Evolutionary conservation across 2,329 filamentous ascomycete genomes (phyloP).

Genomic region (Hymenoscyphus occultus): DNA sequence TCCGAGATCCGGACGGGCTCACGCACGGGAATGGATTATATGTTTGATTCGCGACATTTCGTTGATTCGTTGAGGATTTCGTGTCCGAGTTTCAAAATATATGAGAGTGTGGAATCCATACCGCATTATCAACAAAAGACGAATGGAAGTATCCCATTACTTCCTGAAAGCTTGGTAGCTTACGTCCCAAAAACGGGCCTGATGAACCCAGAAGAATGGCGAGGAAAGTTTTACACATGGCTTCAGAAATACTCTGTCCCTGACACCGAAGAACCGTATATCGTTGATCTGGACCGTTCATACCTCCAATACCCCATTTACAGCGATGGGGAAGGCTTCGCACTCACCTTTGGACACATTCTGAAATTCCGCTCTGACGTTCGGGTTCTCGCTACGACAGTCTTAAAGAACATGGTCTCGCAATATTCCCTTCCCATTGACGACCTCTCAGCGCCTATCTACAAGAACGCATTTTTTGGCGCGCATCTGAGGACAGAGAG

Average conservation of each 20-base stretch:
- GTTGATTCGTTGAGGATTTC: slow-evolving; percentile 26
- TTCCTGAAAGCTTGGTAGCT: slow-evolving; percentile 26
- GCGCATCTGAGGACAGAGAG: slow-evolving; percentile 31
- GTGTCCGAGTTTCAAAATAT: slow-evolving; percentile 29
- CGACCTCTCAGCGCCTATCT: slow-evolving; percentile 11
- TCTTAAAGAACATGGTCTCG: slow-evolving; percentile 16
- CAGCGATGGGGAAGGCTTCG: slow-evolving; percentile 23
- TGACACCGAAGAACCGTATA: slow-evolving; percentile 13
- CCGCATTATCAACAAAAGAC: slow-evolving; percentile 7
- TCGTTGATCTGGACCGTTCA: slow-evolving; percentile 25
- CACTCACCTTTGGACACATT: slow-evolving; percentile 24
- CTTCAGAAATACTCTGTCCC: slow-evolving; percentile 19
- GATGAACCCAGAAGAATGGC: slow-evolving; percentile 28
- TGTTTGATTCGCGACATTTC: slow-evolving; percentile 32
- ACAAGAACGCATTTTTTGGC: slow-evolving; percentile 23
- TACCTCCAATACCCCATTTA: slow-evolving; percentile 28
- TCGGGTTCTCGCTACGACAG: slow-evolving; percentile 25
- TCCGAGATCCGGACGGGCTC: slow-evolving; percentile 21
- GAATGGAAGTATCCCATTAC: slow-evolving; percentile 24
- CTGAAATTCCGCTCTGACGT: slow-evolving; percentile 27
- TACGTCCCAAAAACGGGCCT: slow-evolving; percentile 23
- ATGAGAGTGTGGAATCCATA: slow-evolving; percentile 25
- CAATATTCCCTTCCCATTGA: slow-evolving; percentile 11
- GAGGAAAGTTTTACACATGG: slow-evolving; percentile 28
- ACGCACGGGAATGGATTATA: slow-evolving; percentile 24